These are phyloP conservation scores for Aegle marmelos DNA, from an alignment of 345 rosid genomes.

Conservation along the genomic window DNA sequence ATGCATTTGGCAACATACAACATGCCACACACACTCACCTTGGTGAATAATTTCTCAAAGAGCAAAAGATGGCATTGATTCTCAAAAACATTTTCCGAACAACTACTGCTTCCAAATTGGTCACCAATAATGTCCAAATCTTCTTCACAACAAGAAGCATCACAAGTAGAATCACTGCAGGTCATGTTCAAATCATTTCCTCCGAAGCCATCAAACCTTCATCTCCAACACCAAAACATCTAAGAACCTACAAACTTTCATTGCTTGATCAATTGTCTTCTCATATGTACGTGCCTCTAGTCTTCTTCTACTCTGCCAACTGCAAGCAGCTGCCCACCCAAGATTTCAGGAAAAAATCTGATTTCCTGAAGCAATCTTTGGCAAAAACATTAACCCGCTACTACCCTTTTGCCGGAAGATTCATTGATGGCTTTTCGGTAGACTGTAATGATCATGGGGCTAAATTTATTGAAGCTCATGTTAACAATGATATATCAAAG, in stretches of 20 bases:
- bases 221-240: constrained; percentile 2
- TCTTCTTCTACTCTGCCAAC: constrained; percentile 19
- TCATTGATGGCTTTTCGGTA: constrained; percentile 8
- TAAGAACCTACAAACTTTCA: constrained; percentile 25
- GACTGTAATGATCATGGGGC: constrained; percentile 32
- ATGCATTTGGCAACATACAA: too few species aligned
- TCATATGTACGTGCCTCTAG: constrained; percentile 11
- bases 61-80: too few species aligned
- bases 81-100: too few species aligned
- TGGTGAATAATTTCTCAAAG: too few species aligned
- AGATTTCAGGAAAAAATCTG: background rate
- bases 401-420: constrained; percentile 25
- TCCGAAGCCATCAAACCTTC: constrained; percentile 19
- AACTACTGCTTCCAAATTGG: too few species aligned
- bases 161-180: too few species aligned
- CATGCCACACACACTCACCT: too few species aligned
- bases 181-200: too few species aligned
- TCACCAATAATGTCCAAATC: too few species aligned
- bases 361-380: constrained; percentile 21
- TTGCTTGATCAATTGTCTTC: constrained; percentile 23
- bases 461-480: constrained; percentile 11
- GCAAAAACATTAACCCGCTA: constrained; percentile 11
- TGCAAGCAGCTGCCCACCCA: too few species aligned
- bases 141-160: too few species aligned
- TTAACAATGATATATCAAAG: background rate